These are phyloP conservation scores for Babesia gibsoni DNA, from an alignment of 169 alveolate genomes.

Conservation along the genomic window DNA sequence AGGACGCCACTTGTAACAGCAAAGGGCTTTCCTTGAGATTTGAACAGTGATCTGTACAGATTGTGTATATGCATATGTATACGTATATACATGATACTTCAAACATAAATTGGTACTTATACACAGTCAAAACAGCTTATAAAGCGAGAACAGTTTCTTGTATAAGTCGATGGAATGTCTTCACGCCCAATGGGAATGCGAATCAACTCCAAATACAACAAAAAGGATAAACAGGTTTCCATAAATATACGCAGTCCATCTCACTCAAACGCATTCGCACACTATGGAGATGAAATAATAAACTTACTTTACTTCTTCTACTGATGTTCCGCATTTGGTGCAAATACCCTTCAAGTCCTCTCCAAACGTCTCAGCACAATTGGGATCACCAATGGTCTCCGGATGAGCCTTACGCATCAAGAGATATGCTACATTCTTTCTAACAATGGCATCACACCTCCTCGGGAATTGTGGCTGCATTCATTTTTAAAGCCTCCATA, in stretches of 20 bases:
- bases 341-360: slow-evolving; percentile 23
- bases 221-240: too few relatives aligned
- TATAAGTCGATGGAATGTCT: too few relatives aligned
- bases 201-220: too few relatives aligned
- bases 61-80: not conserved
- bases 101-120: not conserved
- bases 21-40: slow-evolving; percentile 19
- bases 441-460: slow-evolving; percentile 42
- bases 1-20: slow-evolving; percentile 59
- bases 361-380: not conserved
- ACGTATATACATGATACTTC: not conserved
- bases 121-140: too few relatives aligned
- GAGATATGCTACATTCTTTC: slow-evolving; percentile 17
- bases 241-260: too few relatives aligned
- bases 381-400: not conserved
- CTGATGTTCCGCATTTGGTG: slow-evolving; percentile 11
- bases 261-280: too few relatives aligned
- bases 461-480: slow-evolving; percentile 56
- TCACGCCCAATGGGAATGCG: too few relatives aligned
- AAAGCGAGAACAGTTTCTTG: too few relatives aligned
- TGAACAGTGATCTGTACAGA: slow-evolving; percentile 9
- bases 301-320: slow-evolving; percentile 36
- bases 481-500: slow-evolving; percentile 17
- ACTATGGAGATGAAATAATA: too few relatives aligned
- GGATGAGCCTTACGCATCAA: slow-evolving; percentile 17